Conservation (phyloP, 176 grass and related monocot genomes). For the Avena insularis region DNA sequence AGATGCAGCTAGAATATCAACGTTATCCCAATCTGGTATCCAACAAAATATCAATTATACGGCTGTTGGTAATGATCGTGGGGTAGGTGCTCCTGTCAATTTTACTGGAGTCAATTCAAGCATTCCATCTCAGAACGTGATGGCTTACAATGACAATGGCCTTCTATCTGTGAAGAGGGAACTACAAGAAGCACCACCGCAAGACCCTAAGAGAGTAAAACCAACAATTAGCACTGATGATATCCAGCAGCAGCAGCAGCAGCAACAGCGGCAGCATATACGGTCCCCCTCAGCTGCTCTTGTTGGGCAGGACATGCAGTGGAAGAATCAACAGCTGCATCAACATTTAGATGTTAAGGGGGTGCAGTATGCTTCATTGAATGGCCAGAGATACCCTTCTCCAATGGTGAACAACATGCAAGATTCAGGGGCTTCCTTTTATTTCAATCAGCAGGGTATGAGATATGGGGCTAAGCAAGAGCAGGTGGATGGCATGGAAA, state of each 20-base stretch:
- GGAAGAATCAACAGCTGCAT: slow-evolving; percentile 81
- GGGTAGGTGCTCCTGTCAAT: slow-evolving; percentile 55
- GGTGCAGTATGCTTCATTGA: slow-evolving; percentile 70
- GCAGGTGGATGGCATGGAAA: slow-evolving; percentile 69
- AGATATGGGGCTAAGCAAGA: slow-evolving; percentile 75
- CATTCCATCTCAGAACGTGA: slow-evolving; percentile 70
- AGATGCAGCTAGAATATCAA: slow-evolving; percentile 60
- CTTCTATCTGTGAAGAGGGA: slow-evolving; percentile 82
- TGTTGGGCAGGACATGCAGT: slow-evolving; percentile 64
- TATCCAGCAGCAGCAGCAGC: slow-evolving; percentile 80
- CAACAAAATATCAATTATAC: slow-evolving; percentile 64
- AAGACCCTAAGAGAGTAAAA: slow-evolving; percentile 81
- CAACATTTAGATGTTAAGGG: slow-evolving; percentile 67
- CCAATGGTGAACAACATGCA: slow-evolving; percentile 62
- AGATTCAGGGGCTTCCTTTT: slow-evolving; percentile 70
- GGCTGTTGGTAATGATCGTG: slow-evolving; percentile 64
- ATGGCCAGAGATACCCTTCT: slow-evolving; percentile 72
- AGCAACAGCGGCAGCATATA: slow-evolving; percentile 64
- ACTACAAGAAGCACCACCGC: slow-evolving; percentile 66
- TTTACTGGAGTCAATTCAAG: slow-evolving; percentile 61
- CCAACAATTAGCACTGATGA: slow-evolving; percentile 67
- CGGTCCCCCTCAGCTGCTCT: slow-evolving; percentile 54
- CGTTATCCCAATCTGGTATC: slow-evolving; percentile 60
- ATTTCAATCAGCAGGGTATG: slow-evolving; percentile 72
- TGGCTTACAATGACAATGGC: slow-evolving; percentile 58